These are phyloP conservation scores for Kwoniella dendrophila DNA, from an alignment of 768 basidiomycete genomes.

Conservation along the genomic window DNA sequence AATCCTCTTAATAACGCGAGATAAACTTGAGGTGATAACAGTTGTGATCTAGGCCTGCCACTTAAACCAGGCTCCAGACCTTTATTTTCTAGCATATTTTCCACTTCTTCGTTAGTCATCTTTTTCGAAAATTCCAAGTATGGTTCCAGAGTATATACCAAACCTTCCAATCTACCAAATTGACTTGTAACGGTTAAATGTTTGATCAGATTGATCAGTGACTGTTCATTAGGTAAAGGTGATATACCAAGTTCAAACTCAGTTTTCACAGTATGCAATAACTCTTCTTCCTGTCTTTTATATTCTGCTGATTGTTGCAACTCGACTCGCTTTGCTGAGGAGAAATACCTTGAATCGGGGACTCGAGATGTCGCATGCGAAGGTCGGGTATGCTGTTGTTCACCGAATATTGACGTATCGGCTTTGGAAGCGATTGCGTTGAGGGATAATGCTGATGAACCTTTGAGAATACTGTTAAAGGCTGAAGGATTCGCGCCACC, in stretches of 20 bases:
- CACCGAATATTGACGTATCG: conserved; percentile 12
- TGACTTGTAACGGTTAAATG: conserved; percentile 30
- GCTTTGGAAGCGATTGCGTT: conserved; percentile 25
- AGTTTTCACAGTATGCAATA: not conserved
- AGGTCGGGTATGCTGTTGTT: conserved; percentile 6
- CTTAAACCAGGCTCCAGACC: conserved; percentile 3
- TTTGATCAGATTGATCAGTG: conserved; percentile 14
- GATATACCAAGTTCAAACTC: conserved; percentile 1
- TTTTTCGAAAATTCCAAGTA: conserved; percentile 26
- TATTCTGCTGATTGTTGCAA: not conserved
- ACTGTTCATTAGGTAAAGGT: conserved; percentile 11
- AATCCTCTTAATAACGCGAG: conserved; percentile 23
- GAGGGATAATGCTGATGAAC: conserved; percentile 19
- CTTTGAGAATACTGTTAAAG: conserved; percentile 30
- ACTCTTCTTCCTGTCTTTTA: not conserved
- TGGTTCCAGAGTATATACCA: conserved; percentile 30
- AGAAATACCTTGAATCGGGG: conserved; percentile 7
- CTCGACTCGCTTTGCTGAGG: not conserved
- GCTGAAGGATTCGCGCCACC: conserved; percentile 20
- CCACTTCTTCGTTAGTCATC: not conserved
- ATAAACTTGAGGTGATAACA: conserved; percentile 18
- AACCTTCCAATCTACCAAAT: conserved; percentile 18
- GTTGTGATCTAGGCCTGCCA: conserved; percentile 16
- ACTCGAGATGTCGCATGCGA: conserved; percentile 6
- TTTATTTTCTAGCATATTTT: conserved; percentile 3